These are phyloP conservation scores for Hypoxylon sp. DNA, from an alignment of 2,329 filamentous ascomycete genomes.

Conservation along the genomic window DNA sequence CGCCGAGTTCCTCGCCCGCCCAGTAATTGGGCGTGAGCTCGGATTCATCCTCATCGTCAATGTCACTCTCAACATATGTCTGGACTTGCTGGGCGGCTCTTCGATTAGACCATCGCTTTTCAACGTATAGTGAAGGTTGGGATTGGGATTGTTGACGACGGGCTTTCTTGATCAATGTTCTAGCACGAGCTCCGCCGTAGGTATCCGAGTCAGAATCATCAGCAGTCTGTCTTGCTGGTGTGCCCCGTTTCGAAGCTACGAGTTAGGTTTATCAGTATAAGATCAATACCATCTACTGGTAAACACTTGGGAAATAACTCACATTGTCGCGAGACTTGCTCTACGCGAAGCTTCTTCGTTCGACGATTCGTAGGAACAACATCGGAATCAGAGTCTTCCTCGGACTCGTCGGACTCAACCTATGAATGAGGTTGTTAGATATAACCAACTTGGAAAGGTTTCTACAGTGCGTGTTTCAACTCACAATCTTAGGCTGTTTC, in stretches of 20 bases:
- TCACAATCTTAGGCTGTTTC: constrained; percentile 71
- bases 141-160: constrained; percentile 77
- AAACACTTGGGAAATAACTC: constrained; percentile 53
- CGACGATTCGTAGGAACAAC: constrained; percentile 70
- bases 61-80: constrained; percentile 76
- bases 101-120: constrained; percentile 92
- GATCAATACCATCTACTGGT: constrained; percentile 30
- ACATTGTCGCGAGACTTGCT: constrained; percentile 73
- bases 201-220: constrained; percentile 79
- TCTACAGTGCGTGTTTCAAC: constrained; percentile 46
- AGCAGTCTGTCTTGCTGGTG: constrained; percentile 67
- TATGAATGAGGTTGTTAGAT: constrained; percentile 37
- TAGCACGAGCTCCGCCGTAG: constrained; percentile 83
- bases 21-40: constrained; percentile 80
- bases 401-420: constrained; percentile 64
- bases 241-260: constrained; percentile 72
- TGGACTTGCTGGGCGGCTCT: constrained; percentile 79
- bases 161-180: constrained; percentile 80
- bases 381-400: constrained; percentile 82
- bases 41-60: constrained; percentile 75
- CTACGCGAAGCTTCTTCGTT: constrained; percentile 78
- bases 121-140: constrained; percentile 76
- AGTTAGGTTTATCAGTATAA: constrained; percentile 36
- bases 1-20: constrained; percentile 75
- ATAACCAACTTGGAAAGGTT: constrained; percentile 6